Percentiles rank a stretch among this genome's conserved stretches.
These are phyloP conservation scores for Phyllachora maydis DNA, from an alignment of 2,329 filamentous ascomycete genomes.

Conservation along the genomic window DNA sequence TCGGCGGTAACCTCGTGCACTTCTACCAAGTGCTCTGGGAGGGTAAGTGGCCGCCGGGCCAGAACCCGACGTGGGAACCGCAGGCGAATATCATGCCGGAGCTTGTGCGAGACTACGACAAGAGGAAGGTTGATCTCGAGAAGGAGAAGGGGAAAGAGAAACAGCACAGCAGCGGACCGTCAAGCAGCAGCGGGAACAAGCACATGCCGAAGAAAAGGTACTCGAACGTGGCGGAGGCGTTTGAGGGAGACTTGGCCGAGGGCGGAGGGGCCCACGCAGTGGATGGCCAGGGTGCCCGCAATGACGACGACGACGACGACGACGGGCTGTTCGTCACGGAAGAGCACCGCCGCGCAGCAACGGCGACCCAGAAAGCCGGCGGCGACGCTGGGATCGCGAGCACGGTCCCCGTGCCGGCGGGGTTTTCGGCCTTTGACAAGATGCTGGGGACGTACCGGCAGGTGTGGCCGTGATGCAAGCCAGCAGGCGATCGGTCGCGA, in stretches of 20 bases:
- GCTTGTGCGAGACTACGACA: conserved; percentile 20
- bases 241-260: conserved; percentile 7
- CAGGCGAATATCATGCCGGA: conserved; percentile 22
- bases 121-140: conserved; percentile 7
- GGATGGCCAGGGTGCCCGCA: neutral
- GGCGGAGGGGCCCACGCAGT: conserved; percentile 1
- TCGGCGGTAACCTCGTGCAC: conserved; percentile 14
- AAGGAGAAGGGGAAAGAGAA: conserved; percentile 2
- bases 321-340: conserved; percentile 3
- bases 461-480: too few relatives aligned
- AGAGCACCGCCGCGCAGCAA: too few relatives aligned
- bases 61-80: conserved; percentile 39
- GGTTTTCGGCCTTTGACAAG: too few relatives aligned
- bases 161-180: neutral
- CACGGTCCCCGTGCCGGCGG: too few relatives aligned
- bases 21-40: conserved; percentile 33
- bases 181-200: neutral
- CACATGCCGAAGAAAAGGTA: conserved; percentile 4
- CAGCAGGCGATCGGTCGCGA: too few relatives aligned
- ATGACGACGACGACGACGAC: conserved; percentile 3
- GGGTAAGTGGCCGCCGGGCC: conserved; percentile 30
- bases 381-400: too few relatives aligned
- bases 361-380: too few relatives aligned
- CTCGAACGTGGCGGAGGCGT: conserved; percentile 8
- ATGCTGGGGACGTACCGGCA: too few relatives aligned